Evolutionary conservation across 2,329 filamentous ascomycete species (phyloP).

Genomic region (Trichoderma harzianum): DNA sequence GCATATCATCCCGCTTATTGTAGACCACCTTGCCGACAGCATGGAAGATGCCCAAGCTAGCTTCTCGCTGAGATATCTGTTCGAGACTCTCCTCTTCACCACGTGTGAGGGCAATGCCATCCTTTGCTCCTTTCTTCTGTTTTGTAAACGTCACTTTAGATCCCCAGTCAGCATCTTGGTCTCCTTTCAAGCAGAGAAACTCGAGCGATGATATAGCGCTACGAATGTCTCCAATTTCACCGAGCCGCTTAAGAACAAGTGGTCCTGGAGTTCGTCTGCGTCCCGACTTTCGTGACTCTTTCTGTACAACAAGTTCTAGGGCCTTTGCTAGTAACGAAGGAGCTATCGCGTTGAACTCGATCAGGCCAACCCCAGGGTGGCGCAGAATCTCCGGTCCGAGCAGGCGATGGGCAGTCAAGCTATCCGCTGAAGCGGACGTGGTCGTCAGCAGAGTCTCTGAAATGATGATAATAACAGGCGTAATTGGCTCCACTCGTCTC

Average conservation of each 20-base stretch:
- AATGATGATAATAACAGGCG: slow-evolving; percentile 82
- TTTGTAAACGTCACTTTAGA: slow-evolving; percentile 70
- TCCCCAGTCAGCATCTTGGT: slow-evolving; percentile 70
- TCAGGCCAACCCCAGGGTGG: slow-evolving; percentile 72
- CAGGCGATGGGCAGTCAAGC: slow-evolving; percentile 86
- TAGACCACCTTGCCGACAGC: slow-evolving; percentile 94
- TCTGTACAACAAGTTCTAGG: slow-evolving; percentile 74
- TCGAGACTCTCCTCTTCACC: slow-evolving; percentile 78
- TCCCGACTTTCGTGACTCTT: slow-evolving; percentile 78
- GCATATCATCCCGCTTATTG: slow-evolving; percentile 75
- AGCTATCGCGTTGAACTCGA: slow-evolving; percentile 93
- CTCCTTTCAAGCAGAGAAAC: slow-evolving; percentile 83
- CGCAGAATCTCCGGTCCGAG: slow-evolving; percentile 82
- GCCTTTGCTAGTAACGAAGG: slow-evolving; percentile 82
- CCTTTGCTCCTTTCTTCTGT: slow-evolving; percentile 58
- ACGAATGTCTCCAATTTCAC: slow-evolving; percentile 86
- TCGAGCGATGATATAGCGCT: slow-evolving; percentile 91
- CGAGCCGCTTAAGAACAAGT: slow-evolving; percentile 71
- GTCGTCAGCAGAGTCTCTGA: slow-evolving; percentile 88
- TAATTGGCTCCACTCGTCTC: slow-evolving; percentile 45
- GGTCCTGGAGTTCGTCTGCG: slow-evolving; percentile 73
- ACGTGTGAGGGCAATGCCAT: slow-evolving; percentile 60
- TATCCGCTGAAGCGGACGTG: slow-evolving; percentile 79
- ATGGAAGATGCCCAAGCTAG: slow-evolving; percentile 90
- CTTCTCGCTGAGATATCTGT: slow-evolving; percentile 80